These are phyloP conservation scores for Extremus antarcticus DNA, from an alignment of 495 filamentous ascomycete species.

Conservation along the genomic window DNA sequence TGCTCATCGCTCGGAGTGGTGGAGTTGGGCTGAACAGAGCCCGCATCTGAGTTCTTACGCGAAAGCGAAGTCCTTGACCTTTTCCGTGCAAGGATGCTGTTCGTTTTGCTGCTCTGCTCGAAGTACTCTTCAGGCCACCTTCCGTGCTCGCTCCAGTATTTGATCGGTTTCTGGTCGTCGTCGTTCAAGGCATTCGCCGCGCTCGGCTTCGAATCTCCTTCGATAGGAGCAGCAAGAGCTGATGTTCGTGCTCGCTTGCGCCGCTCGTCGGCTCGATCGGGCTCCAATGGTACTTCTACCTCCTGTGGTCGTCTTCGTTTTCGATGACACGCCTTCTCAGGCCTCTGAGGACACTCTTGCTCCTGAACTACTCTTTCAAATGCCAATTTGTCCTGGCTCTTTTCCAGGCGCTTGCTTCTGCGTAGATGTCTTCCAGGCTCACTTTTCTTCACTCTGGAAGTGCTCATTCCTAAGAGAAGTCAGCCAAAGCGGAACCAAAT, in stretches of 20 bases:
- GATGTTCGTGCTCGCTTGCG: not conserved
- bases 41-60: conserved; percentile 30
- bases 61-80: conserved; percentile 26
- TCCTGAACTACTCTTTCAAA: not conserved
- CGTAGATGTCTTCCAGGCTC: not conserved
- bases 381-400: not conserved
- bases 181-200: not conserved
- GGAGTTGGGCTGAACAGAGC: conserved; percentile 23
- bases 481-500: not conserved
- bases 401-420: not conserved
- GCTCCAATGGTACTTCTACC: not conserved
- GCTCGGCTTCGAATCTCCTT: not conserved
- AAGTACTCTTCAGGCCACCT: conserved; percentile 29
- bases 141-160: not conserved
- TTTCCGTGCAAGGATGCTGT: conserved; percentile 25
- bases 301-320: not conserved
- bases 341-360: not conserved
- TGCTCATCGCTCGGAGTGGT: conserved; percentile 33
- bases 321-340: not conserved
- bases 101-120: conserved; percentile 19
- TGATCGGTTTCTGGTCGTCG: not conserved
- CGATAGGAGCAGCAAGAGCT: not conserved
- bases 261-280: not conserved
- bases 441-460: not conserved
- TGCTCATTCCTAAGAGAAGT: not conserved